Evolutionary conservation across 257 asterid genomes (phyloP).

Genomic region (Lavandula angustifolia): DNA sequence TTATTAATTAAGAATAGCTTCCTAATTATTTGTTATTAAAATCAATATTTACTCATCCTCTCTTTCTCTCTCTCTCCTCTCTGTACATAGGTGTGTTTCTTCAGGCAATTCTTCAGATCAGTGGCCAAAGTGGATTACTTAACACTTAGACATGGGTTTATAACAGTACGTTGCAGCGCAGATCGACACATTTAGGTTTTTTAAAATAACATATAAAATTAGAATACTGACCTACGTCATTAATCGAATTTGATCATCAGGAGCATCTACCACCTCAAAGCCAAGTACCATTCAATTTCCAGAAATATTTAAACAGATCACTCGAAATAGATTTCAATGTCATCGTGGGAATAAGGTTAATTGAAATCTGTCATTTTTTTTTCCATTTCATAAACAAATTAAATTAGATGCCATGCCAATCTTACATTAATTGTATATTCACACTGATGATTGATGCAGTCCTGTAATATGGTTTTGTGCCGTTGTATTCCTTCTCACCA

Average conservation of each 20-base stretch:
- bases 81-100: conserved; percentile 7
- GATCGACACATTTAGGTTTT: neutral
- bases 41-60: neutral
- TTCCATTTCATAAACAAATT: no score
- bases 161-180: conserved; percentile 49
- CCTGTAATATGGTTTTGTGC: conserved; percentile 81
- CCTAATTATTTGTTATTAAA: neutral
- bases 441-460: conserved; percentile 43
- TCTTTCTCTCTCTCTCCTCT: neutral
- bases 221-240: neutral
- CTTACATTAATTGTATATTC: no score
- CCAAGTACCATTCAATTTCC: conserved; percentile 70
- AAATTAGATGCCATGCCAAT: no score
- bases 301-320: conserved; percentile 72
- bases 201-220: neutral
- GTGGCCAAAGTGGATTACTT: conserved; percentile 82
- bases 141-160: conserved; percentile 85
- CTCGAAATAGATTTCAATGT: conserved; percentile 84
- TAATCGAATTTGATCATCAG: no score
- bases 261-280: conserved; percentile 85
- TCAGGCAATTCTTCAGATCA: conserved; percentile 75
- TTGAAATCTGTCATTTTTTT: no score
- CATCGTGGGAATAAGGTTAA: conserved; percentile 85
- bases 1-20: no score
- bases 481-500: conserved; percentile 67